Base-by-base conservation (phyloP, 257 asterid species). In the Penstemon eatonii region DNA sequence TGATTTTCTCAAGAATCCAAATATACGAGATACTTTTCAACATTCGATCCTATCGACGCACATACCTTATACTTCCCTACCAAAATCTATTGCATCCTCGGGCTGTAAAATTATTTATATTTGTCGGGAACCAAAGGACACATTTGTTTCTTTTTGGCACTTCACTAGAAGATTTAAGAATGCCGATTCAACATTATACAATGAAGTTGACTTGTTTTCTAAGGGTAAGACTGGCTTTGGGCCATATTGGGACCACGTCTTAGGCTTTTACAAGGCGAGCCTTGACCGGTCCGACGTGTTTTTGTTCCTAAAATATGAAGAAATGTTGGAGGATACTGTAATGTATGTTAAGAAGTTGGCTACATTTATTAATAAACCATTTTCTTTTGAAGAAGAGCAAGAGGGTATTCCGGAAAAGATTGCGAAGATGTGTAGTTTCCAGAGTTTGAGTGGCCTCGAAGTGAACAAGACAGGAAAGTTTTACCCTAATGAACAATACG, bases 241-340 rank as follows among this genome's bases (percentile, higher is more conserved):
- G 36, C 76, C 80, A 3, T 70, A 58, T 19, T 76, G 76, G 73
- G 66, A 70, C n/a, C 80, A 76, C 45, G 56, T 70, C 66, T 8
- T 60, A 12, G 76, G 44, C 9, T 76, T 58, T 55, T 71, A 58
- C 15, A 6, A 51, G 0, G 80, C 76, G 2, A 33, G 57, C 19
- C n/a, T 7, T 15, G 4, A 66, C 18, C 40, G 42, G 1, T 59
- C 70, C 8, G 41, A 4, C 0, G 53, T 41, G 12, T 70, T 76
- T 5, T 15, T 76, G 57, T 76, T 76, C 18, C 46, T 76, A 42
- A 76, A 70, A 52, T 76, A 70, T 12, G 80, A 70, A 47, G 76
- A 76, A 9, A 12, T 76, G 42, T 53, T 25, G 8, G 59, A 50
- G 10, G 79, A 75, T 3, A 33, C 52, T 2, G 55, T 33, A 8